Conservation (phyloP, 208 protist genomes). For the Kentomonas sorsogonicus region DNA sequence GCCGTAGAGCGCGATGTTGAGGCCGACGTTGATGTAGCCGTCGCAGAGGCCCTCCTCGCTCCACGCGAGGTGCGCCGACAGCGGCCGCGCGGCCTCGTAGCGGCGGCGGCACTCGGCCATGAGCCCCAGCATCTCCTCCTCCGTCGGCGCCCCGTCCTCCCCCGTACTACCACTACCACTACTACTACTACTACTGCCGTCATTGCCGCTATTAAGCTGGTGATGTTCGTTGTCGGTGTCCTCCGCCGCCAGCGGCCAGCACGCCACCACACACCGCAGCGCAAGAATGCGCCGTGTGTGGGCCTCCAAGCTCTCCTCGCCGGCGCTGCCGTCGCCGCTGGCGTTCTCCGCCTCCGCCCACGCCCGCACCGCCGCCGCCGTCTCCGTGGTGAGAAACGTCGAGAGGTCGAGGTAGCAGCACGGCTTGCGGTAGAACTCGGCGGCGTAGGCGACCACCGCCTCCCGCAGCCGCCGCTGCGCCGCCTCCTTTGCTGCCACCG, state of each 20-base stretch:
- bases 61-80: constrained; percentile 60
- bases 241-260: constrained; percentile 38
- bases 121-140: constrained; percentile 27
- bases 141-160: constrained; percentile 24
- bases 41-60: constrained; percentile 83
- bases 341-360: constrained; percentile 32
- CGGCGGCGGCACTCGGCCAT: constrained; percentile 33
- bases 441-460: constrained; percentile 55
- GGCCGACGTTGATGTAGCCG: constrained; percentile 69
- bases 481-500: too few relatives aligned
- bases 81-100: constrained; percentile 40
- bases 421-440: constrained; percentile 63
- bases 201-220: too few relatives aligned
- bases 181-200: too few relatives aligned
- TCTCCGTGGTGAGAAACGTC: constrained; percentile 55
- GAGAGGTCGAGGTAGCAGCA: constrained; percentile 83
- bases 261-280: constrained; percentile 60
- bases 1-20: constrained; percentile 65
- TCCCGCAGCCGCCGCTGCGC: too few relatives aligned
- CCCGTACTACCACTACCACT: too few relatives aligned
- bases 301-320: constrained; percentile 14
- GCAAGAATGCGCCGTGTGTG: constrained; percentile 68
- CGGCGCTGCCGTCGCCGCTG: background rate
- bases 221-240: too few relatives aligned
- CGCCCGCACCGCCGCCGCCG: constrained; percentile 42